These are phyloP conservation scores for Epichloe elymi DNA, from an alignment of 2,329 filamentous ascomycete species.

Conservation along the genomic window DNA sequence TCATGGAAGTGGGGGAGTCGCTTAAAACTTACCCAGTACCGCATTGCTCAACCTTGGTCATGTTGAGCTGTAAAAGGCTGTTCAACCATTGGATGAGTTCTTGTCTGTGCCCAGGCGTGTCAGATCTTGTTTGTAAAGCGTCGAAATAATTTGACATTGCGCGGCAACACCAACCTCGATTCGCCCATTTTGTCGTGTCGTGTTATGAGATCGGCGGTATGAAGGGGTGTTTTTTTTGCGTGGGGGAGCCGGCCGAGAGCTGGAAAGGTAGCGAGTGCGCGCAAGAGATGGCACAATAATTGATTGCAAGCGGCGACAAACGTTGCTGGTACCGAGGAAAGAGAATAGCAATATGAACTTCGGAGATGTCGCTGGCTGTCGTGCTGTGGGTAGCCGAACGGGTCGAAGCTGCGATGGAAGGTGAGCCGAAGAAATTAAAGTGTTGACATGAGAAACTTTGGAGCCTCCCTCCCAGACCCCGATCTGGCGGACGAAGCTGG, in stretches of 20 bases:
- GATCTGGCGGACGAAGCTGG: background rate
- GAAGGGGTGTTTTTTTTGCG: background rate
- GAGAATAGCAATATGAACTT: background rate
- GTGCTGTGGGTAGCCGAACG: background rate
- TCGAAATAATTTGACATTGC: background rate
- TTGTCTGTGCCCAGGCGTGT: constrained; percentile 52
- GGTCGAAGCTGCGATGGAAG: constrained; percentile 8
- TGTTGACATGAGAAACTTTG: constrained; percentile 1
- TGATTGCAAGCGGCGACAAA: background rate
- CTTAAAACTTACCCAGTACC: constrained; percentile 69
- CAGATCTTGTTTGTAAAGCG: constrained; percentile 6
- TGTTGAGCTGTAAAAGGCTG: constrained; percentile 92
- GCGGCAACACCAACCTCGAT: constrained; percentile 26
- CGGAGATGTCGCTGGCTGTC: constrained; percentile 1
- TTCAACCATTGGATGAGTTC: constrained; percentile 95
- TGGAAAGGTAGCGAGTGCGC: background rate
- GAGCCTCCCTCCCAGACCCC: background rate
- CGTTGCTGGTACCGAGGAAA: constrained; percentile 3
- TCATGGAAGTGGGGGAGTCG: constrained; percentile 6
- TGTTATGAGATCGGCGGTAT: constrained; percentile 5
- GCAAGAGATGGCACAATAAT: background rate
- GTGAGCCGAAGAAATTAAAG: constrained; percentile 7
- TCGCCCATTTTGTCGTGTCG: constrained; percentile 30
- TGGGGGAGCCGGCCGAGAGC: background rate
- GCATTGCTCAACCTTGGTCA: constrained; percentile 98